Evolutionary conservation across 1,284 basidiomycete genomes (phyloP).

Genomic region (Irpex sp.): DNA sequence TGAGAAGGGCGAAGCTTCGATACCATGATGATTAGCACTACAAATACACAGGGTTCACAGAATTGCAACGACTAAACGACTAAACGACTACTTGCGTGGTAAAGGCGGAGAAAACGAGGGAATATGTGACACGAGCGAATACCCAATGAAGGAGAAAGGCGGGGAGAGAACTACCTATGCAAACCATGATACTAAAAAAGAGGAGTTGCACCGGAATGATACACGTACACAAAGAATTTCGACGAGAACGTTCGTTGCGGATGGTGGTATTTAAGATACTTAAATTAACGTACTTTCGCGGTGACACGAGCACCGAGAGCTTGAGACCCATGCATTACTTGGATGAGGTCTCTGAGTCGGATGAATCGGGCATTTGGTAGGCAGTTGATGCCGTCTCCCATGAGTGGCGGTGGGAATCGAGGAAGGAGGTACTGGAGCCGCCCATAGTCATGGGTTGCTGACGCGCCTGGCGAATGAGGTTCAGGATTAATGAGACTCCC

Average conservation of each 20-base stretch:
- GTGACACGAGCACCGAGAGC: background rate
- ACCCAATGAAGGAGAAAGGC: background rate
- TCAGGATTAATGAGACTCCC: slow-evolving; percentile 71
- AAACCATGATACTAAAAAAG: background rate
- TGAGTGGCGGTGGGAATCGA: slow-evolving; percentile 19
- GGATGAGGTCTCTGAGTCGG: slow-evolving; percentile 11
- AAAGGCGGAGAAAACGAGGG: background rate
- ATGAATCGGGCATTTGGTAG: background rate
- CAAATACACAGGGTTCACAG: background rate
- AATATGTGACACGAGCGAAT: background rate
- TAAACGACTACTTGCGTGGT: background rate
- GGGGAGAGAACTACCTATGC: background rate
- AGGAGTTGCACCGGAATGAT: background rate
- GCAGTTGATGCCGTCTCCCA: slow-evolving; percentile 3
- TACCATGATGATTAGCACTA: background rate
- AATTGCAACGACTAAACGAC: background rate
- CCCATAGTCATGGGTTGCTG: slow-evolving; percentile 64
- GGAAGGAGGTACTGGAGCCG: slow-evolving; percentile 33
- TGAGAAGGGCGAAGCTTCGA: background rate
- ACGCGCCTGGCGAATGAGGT: slow-evolving; percentile 71
- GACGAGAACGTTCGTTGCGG: background rate
- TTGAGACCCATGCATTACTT: slow-evolving; percentile 6
- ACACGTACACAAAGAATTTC: background rate
- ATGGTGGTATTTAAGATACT: background rate
- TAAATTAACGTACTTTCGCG: background rate